Evolutionary conservation across 2,329 filamentous ascomycete genomes (phyloP).

Genomic region (Xylariaceae sp.): DNA sequence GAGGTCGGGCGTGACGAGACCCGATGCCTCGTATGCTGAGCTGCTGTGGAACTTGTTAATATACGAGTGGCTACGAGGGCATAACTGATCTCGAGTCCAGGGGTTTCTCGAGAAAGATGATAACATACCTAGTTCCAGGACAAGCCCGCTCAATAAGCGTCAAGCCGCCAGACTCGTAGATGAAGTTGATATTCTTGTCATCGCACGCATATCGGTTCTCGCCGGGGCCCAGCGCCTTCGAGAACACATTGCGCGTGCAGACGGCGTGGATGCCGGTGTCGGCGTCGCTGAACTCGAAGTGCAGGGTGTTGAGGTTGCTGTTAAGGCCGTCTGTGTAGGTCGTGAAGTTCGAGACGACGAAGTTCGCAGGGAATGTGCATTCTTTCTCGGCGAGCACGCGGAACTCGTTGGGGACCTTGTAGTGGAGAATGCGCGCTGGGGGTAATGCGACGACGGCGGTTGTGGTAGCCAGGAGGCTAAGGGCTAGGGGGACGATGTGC

Average conservation of each 20-base stretch:
- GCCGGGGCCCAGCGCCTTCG: conserved; percentile 20
- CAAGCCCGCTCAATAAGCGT: conserved; percentile 29
- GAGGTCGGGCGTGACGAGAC: conserved; percentile 21
- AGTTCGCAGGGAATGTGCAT: conserved; percentile 27
- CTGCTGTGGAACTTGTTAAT: conserved; percentile 17
- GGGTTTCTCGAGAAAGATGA: too few relatives aligned
- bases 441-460: conserved; percentile 9
- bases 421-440: conserved; percentile 25
- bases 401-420: conserved; percentile 23
- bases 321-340: conserved; percentile 22
- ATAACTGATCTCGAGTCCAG: not conserved
- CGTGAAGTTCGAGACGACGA: conserved; percentile 26
- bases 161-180: conserved; percentile 30
- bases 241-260: conserved; percentile 28
- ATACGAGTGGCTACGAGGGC: not conserved
- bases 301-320: conserved; percentile 19
- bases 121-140: conserved; percentile 24
- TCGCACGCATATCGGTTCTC: conserved; percentile 28
- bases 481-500: conserved; percentile 16
- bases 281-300: conserved; percentile 26
- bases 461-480: conserved; percentile 23
- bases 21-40: conserved; percentile 27
- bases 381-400: conserved; percentile 16
- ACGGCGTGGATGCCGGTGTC: conserved; percentile 27
- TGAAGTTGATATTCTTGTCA: conserved; percentile 26